Percentiles rank a stretch among this genome's conserved stretches.
phyloP scores from a whole-genome alignment of 768 basidiomycete species.

The Termitomyces sp. region DNA sequence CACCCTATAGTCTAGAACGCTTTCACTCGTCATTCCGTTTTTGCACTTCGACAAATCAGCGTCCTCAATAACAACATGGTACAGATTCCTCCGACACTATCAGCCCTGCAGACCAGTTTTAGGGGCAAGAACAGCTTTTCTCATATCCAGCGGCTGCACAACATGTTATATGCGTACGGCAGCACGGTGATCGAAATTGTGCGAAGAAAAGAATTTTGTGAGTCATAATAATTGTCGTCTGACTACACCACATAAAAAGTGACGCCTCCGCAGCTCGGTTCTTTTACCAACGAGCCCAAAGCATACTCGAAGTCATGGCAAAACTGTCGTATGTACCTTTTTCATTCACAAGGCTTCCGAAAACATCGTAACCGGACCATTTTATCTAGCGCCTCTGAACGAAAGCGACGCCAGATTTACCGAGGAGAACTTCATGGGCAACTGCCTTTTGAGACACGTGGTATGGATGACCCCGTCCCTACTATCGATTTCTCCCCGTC shows the following conservation, averaged over 20 bases:
- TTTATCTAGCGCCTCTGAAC: constrained; percentile 65
- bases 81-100: constrained; percentile 62
- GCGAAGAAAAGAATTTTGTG: constrained; percentile 85
- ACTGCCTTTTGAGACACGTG: constrained; percentile 80
- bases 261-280: constrained; percentile 51
- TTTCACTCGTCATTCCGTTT: constrained; percentile 65
- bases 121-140: constrained; percentile 78
- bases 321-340: constrained; percentile 70
- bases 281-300: constrained; percentile 77
- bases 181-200: constrained; percentile 90
- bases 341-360: neutral
- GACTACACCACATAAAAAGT: neutral
- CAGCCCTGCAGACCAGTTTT: constrained; percentile 66
- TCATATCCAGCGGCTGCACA: constrained; percentile 88
- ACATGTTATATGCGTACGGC: constrained; percentile 89
- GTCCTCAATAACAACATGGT: constrained; percentile 79
- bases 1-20: constrained; percentile 50
- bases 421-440: constrained; percentile 80
- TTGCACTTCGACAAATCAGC: constrained; percentile 72
- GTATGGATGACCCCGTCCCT: constrained; percentile 80
- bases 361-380: constrained; percentile 2
- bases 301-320: constrained; percentile 82
- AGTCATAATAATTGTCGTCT: constrained; percentile 19
- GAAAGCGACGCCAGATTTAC: constrained; percentile 81
- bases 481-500: constrained; percentile 75